phyloP scores from a whole-genome alignment of 805 yeast genomes.

The Spathaspora hagerdaliae region DNA sequence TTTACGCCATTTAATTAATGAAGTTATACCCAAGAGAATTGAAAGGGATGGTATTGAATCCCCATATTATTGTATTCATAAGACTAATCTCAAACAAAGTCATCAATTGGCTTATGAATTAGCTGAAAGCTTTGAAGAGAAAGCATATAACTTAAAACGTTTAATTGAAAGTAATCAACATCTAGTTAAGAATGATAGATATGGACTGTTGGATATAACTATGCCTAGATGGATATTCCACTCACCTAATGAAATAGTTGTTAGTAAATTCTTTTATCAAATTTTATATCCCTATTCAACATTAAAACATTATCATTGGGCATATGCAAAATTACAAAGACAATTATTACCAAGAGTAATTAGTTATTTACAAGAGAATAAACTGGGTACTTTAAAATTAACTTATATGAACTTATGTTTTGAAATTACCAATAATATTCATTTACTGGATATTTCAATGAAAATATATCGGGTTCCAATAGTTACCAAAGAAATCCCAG shows the following conservation, averaged over 20 bases:
- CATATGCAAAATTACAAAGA: constrained; percentile 34
- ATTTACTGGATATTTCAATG: constrained; percentile 6
- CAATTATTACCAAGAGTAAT: constrained; percentile 24
- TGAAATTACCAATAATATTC: constrained; percentile 4
- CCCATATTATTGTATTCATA: constrained; percentile 4
- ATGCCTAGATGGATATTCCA: constrained; percentile 9
- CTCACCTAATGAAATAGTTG: constrained; percentile 11
- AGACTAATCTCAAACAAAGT: constrained; percentile 10
- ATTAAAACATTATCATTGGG: constrained; percentile 34
- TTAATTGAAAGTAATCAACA: neutral
- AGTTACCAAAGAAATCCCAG: constrained; percentile 8
- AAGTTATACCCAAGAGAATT: constrained; percentile 18
- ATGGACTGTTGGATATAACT: constrained; percentile 5
- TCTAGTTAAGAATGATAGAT: neutral
- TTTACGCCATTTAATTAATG: constrained; percentile 36
- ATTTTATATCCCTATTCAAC: constrained; percentile 25
- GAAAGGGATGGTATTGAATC: neutral
- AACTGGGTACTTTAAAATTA: constrained; percentile 7
- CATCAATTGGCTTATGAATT: constrained; percentile 3
- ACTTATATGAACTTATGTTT: constrained; percentile 21
- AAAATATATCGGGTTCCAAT: constrained; percentile 21
- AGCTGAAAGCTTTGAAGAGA: constrained; percentile 5
- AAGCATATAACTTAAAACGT: constrained; percentile 4
- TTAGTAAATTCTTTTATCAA: constrained; percentile 28
- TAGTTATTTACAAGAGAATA: constrained; percentile 2